Base-by-base conservation (phyloP, 2,329 filamentous ascomycete genomes). In the Sodiomyces alkalinus region DNA sequence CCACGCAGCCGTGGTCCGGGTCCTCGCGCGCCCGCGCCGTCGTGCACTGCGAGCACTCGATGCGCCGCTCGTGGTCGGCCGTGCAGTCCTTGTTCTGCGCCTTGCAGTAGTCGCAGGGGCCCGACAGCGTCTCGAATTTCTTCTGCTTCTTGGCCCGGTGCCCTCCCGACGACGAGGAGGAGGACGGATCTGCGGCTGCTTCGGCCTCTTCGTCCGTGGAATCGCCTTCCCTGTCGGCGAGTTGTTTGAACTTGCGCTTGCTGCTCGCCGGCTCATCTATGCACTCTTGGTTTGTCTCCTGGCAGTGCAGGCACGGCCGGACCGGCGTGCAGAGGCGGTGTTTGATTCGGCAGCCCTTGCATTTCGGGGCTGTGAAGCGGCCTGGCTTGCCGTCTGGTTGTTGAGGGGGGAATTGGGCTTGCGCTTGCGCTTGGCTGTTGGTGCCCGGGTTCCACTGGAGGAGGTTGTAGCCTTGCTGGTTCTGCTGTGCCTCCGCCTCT, bases 21-120 rank as follows among this genome's bases (percentile, higher is more conserved):
- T 31, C 31, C n/a, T 13, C 13, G 17, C 33, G 22, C 27, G 30
- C 33, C 15, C 35, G 36, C 29, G 22, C 18, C 16, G 23, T 18
- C 6, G 18, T 28, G 29, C 36, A 38, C 23, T 29, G 25, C 17
- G 32, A 28, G 32, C 36, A 38, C 28, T 34, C 36, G 4, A 38
- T 27, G 28, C 31, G 27, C 15, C 20, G 27, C 5, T 16, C 15
- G 30, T 30, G 32, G 32, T 38, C 30, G 14, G 29, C 29, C 17
- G 34, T 13, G 28, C 36, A 38, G 19, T 9, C 10, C 6, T 12
- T n/a, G 24, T n/a, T 18, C 14, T 31, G 13, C 22, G 22, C 19
- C 15, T n/a, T 19, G 34, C 36, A 38, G 26, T 24, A 20, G 17
- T 32, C 27, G 34, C 36, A 38, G 12, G 18, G 9, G 4, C 22